These are phyloP conservation scores for Rhododendron ovatum DNA, from an alignment of 148 eudicot genomes.

Conservation along the genomic window DNA sequence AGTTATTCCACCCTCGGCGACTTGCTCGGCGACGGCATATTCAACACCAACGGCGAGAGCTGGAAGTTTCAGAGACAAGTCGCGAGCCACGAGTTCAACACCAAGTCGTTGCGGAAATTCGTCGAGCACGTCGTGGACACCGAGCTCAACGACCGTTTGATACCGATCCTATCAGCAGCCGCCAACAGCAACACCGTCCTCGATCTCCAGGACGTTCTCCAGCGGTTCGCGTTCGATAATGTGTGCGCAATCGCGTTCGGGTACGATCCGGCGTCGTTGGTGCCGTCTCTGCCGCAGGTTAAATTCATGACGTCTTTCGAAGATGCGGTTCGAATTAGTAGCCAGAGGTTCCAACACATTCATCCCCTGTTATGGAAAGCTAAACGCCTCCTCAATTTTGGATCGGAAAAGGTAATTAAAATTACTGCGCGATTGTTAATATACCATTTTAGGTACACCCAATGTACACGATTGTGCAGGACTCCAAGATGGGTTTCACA, in stretches of 20 bases:
- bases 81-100: constrained; percentile 4
- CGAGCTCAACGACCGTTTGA: not conserved
- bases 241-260: constrained; percentile 29
- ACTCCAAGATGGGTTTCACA: no score
- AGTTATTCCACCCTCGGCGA: not conserved
- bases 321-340: constrained; percentile 13
- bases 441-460: no score
- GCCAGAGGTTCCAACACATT: not conserved
- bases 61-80: constrained; percentile 5
- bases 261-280: constrained; percentile 9
- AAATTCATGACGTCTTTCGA: constrained; percentile 17
- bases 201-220: constrained; percentile 27
- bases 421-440: no score
- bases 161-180: not conserved
- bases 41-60: constrained; percentile 1
- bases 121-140: not conserved
- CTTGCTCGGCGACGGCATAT: not conserved
- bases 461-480: no score
- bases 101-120: not conserved
- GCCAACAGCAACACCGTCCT: constrained; percentile 12
- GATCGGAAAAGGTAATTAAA: constrained; percentile 8
- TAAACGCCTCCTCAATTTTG: not conserved
- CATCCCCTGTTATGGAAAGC: constrained; percentile 15
- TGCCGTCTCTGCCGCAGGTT: constrained; percentile 10
- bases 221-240: constrained; percentile 29